Base-by-base conservation (phyloP, 1,284 basidiomycete genomes). In the Ustilago esculenta region DNA sequence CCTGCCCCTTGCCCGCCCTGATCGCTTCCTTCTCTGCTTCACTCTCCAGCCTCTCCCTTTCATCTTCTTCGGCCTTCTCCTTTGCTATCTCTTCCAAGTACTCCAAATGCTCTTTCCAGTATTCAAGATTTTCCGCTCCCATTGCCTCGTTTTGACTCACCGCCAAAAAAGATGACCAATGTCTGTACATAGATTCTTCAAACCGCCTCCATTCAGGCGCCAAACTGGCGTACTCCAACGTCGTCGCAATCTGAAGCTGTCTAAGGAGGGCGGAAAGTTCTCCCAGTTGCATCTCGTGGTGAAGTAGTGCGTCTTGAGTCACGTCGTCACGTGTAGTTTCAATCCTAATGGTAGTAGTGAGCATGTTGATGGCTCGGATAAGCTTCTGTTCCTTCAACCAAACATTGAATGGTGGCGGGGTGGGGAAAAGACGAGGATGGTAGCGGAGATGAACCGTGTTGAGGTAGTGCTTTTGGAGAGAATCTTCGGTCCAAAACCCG, bases 321-420 rank as follows among this genome's bases (percentile, higher is more conserved):
- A 35, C n/a, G 4, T 18, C 20, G 1, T 17, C 12, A 2, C 41
- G 48, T 1, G 8, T 3, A 2, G 20, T n/a, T 8, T 57, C 53
- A 8, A 44, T 4, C 1, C 40, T 18, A 44, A 56, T 48, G 0
- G 27, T 9, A 1, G 32, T 18, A 1, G 11, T 11, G 7, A 33
- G 40, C 17, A 56, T 20, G 11, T 47, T 47, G 52, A 67, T 55
- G 7, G 57, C 43, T 1, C 52, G 47, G 23, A 67, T 52, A 12
- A 67, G 35, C 17, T 52, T 20, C n/a, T 52, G 57, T 23, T 67
- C 64, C 21, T 67, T 67, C 12, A 67, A 23, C 64, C 64, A 67
- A 4, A 30, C 52, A 14, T 47, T 24, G 36, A 55, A 67, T 0
- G 64, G 64, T 1, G 57, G 56, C 15, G 40, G 34, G 5, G 2